Conservation (phyloP, 2,329 filamentous ascomycete species). For the Aspergillus felis region DNA sequence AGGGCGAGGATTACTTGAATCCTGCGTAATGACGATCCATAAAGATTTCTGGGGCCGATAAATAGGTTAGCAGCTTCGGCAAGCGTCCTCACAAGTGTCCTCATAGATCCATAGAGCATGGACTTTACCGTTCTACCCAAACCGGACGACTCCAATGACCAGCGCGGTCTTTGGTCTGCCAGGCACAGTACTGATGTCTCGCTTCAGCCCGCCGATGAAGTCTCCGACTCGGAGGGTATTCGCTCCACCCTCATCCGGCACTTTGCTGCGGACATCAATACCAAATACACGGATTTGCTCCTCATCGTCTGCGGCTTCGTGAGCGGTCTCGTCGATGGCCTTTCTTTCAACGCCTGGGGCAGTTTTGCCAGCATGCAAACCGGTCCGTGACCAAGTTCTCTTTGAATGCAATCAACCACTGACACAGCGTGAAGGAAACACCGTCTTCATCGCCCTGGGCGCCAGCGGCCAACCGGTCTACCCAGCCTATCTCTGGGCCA, state of each 20-base stretch:
- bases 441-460: conserved; percentile 42
- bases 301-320: conserved; percentile 37
- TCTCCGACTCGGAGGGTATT: not conserved
- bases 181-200: conserved; percentile 23
- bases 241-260: conserved; percentile 16
- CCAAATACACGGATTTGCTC: conserved; percentile 23
- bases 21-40: not conserved
- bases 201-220: conserved; percentile 10
- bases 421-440: conserved; percentile 32
- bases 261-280: conserved; percentile 21
- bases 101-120: not conserved
- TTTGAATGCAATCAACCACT: not conserved
- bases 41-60: too few species aligned
- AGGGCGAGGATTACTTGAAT: not conserved
- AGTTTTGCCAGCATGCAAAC: conserved; percentile 44
- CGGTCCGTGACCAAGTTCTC: conserved; percentile 19
- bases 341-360: conserved; percentile 41
- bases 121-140: not conserved
- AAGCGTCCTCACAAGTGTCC: not conserved
- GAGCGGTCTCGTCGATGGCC: conserved; percentile 37
- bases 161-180: conserved; percentile 16
- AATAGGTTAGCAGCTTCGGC: not conserved
- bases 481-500: conserved; percentile 40
- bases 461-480: conserved; percentile 38
- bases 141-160: conserved; percentile 14